These are phyloP conservation scores for Populus hybrid DNA, from an alignment of 441 rosid species.

Conservation along the genomic window DNA sequence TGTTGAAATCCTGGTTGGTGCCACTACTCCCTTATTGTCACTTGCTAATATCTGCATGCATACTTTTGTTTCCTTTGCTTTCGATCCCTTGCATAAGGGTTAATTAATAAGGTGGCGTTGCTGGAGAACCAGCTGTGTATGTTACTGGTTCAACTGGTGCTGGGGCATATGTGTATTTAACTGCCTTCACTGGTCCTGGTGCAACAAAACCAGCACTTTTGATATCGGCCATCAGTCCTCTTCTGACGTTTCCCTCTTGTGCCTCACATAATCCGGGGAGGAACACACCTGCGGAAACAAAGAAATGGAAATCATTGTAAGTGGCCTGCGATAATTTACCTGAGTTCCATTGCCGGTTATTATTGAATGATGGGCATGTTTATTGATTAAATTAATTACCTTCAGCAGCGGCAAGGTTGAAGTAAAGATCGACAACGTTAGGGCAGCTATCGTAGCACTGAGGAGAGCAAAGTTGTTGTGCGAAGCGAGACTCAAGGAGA, in stretches of 20 bases:
- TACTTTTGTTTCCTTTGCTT: neutral
- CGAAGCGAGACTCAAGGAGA: conserved; percentile 61
- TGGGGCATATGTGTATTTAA: conserved; percentile 24
- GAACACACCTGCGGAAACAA: conserved; percentile 48
- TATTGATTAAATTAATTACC: conserved; percentile 29
- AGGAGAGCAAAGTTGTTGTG: conserved; percentile 59
- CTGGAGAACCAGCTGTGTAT: conserved; percentile 15
- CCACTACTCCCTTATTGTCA: neutral
- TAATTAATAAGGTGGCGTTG: conserved; percentile 32
- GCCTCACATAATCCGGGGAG: conserved; percentile 69
- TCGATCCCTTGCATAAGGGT: neutral
- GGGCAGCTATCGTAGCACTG: conserved; percentile 71
- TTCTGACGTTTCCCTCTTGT: conserved; percentile 36
- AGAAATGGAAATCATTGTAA: neutral
- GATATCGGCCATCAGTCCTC: conserved; percentile 54
- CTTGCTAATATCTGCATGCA: neutral
- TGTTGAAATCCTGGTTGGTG: neutral
- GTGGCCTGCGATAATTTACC: neutral
- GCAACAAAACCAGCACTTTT: conserved; percentile 53
- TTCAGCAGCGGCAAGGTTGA: conserved; percentile 88
- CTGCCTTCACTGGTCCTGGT: conserved; percentile 33
- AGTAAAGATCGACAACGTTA: conserved; percentile 76
- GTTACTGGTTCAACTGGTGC: conserved; percentile 1
- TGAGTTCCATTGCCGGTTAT: neutral
- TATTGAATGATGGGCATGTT: neutral